These are phyloP conservation scores for Alternaria gansuensis DNA, from an alignment of 2,329 filamentous ascomycete species.

Conservation along the genomic window DNA sequence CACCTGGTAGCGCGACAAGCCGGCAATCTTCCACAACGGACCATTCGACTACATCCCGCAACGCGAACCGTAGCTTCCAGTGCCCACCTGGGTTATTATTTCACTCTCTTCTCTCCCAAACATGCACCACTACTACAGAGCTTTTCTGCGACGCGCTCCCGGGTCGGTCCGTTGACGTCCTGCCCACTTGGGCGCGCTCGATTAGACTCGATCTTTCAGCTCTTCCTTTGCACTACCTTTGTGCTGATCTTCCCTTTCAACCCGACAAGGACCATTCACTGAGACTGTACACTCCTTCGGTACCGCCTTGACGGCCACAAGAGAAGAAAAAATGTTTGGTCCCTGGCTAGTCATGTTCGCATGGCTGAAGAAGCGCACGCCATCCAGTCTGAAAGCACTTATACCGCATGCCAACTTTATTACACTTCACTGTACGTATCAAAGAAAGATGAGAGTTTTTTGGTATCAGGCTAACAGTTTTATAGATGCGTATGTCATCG, in stretches of 20 bases:
- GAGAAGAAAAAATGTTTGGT: conserved; percentile 40
- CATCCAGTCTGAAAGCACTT: conserved; percentile 31
- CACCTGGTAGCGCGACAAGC: conserved; percentile 17
- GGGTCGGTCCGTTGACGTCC: conserved; percentile 37
- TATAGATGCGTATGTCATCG: conserved; percentile 80
- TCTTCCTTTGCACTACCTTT: conserved; percentile 12
- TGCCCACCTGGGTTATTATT: conserved; percentile 3
- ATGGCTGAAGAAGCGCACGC: conserved; percentile 43
- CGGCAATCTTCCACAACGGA: conserved; percentile 12
- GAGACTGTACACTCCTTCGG: neutral
- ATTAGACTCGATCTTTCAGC: conserved; percentile 15
- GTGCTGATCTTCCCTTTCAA: conserved; percentile 1
- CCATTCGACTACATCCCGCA: conserved; percentile 6
- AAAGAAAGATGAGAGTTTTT: no score
- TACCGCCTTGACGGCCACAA: conserved; percentile 4
- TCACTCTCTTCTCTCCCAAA: conserved; percentile 8
- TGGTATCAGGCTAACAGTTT: conserved; percentile 17
- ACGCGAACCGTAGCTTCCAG: neutral
- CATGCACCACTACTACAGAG: conserved; percentile 21
- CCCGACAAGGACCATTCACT: neutral
- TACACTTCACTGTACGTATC: conserved; percentile 72
- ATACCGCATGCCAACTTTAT: conserved; percentile 82
- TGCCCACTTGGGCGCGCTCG: conserved; percentile 15
- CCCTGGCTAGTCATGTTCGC: conserved; percentile 42
- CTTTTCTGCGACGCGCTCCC: conserved; percentile 27